These are phyloP conservation scores for Bruguiera parviflora DNA, from an alignment of 345 rosid genomes.

Conservation along the genomic window DNA sequence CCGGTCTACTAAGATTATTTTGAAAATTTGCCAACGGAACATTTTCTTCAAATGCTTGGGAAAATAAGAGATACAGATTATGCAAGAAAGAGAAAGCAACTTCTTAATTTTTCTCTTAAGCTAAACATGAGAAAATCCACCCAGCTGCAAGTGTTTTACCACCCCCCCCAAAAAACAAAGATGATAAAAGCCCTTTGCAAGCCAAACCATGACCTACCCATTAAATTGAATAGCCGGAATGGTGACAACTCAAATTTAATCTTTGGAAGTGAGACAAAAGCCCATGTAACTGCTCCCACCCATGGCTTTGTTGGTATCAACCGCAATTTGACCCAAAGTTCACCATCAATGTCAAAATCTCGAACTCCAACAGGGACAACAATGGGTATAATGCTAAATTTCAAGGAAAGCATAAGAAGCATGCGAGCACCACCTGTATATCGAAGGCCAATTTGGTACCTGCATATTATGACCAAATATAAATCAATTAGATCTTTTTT, in stretches of 20 bases:
- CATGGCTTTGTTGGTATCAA: constrained; percentile 87
- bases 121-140: constrained; percentile 1
- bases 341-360: constrained; percentile 96
- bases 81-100: neutral
- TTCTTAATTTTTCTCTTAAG: neutral
- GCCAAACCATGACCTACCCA: constrained; percentile 56
- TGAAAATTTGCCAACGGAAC: no score
- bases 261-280: constrained; percentile 95
- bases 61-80: neutral
- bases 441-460: constrained; percentile 95
- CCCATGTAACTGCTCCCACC: constrained; percentile 95
- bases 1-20: no score
- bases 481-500: constrained; percentile 15
- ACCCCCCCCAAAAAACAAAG: constrained; percentile 13
- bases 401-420: constrained; percentile 80
- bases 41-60: neutral
- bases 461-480: constrained; percentile 26
- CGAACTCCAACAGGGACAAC: constrained; percentile 87
- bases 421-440: constrained; percentile 96
- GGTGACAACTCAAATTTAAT: constrained; percentile 93
- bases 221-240: constrained; percentile 85
- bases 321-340: constrained; percentile 97
- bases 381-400: constrained; percentile 77
- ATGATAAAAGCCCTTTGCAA: neutral
- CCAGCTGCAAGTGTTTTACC: neutral